A percentile compares a stretch with the other conserved stretches of the same genome.
Evolutionary conservation across 2,329 filamentous ascomycete genomes (phyloP).

Genomic region (Clarireedia homoeocarpa): DNA sequence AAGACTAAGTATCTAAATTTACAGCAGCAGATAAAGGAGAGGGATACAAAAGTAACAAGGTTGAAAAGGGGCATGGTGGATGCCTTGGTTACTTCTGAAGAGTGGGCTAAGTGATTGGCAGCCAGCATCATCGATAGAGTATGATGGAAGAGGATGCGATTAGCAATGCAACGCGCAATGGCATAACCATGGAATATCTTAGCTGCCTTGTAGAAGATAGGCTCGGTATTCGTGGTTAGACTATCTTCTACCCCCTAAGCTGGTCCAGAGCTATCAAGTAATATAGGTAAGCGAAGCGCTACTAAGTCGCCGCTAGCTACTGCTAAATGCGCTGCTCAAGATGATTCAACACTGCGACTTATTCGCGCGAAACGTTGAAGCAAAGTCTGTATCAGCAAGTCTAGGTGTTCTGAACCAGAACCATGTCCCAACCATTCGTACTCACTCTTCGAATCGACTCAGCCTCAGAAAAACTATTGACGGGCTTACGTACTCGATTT

Average conservation of each 20-base stretch:
- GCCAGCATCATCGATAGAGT: background rate
- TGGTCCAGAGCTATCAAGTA: no score
- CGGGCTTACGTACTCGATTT: background rate
- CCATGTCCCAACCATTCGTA: slow-evolving; percentile 9
- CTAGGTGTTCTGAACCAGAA: background rate
- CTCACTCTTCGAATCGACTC: slow-evolving; percentile 9
- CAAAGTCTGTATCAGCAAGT: no score
- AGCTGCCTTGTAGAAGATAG: no score
- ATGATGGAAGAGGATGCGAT: background rate
- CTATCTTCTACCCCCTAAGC: no score
- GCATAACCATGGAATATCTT: no score
- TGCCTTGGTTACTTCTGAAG: slow-evolving; percentile 18
- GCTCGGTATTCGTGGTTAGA: no score
- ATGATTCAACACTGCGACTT: no score
- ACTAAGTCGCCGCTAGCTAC: no score
- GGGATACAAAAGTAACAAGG: slow-evolving; percentile 44
- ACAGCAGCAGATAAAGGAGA: slow-evolving; percentile 50
- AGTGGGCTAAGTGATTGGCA: background rate
- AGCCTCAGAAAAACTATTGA: slow-evolving; percentile 4
- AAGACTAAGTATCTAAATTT: slow-evolving; percentile 48
- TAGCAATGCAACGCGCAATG: background rate
- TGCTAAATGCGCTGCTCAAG: no score
- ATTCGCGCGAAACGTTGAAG: no score
- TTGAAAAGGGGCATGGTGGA: slow-evolving; percentile 38
- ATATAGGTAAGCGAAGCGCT: no score